Percentiles rank a stretch among this genome's conserved stretches.
Evolutionary conservation across 768 basidiomycete species (phyloP).

Genomic region (Panus rudis): DNA sequence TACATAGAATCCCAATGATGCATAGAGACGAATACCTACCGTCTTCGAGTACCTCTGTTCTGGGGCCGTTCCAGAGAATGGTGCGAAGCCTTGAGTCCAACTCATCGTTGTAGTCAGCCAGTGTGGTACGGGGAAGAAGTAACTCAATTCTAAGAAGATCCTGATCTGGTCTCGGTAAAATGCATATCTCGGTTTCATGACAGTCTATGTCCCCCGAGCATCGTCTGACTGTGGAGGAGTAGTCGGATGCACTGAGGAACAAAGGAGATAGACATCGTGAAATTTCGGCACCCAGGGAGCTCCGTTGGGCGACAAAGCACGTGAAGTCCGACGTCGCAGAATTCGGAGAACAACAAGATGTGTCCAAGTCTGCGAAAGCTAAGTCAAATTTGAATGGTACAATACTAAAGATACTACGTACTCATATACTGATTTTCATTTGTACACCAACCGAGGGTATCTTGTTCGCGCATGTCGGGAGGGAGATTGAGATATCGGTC

Average conservation of each 20-base stretch:
- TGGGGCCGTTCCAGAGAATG: conserved; percentile 71
- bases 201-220: conserved; percentile 5
- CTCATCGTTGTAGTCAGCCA: conserved; percentile 6
- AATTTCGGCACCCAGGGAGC: not conserved
- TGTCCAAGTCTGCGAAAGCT: not conserved
- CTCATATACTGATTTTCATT: conserved; percentile 22
- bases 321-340: not conserved
- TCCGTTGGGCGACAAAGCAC: conserved; percentile 1
- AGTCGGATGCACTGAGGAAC: not conserved
- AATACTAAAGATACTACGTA: conserved; percentile 14
- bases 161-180: not conserved
- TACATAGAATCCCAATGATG: conserved; percentile 4
- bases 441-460: conserved; percentile 58
- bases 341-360: not conserved
- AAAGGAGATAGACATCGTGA: conserved; percentile 1
- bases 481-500: conserved; percentile 31
- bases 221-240: conserved; percentile 1
- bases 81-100: conserved; percentile 17
- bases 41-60: conserved; percentile 57
- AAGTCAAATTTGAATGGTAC: not conserved
- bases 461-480: not conserved
- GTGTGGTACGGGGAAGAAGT: conserved; percentile 4
- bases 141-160: conserved; percentile 5
- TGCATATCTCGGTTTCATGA: not conserved
- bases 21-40: conserved; percentile 32